A percentile compares a stretch with the other conserved stretches of the same genome.
These are phyloP conservation scores for Kwoniella pini DNA, from an alignment of 768 basidiomycete species.

Conservation along the genomic window DNA sequence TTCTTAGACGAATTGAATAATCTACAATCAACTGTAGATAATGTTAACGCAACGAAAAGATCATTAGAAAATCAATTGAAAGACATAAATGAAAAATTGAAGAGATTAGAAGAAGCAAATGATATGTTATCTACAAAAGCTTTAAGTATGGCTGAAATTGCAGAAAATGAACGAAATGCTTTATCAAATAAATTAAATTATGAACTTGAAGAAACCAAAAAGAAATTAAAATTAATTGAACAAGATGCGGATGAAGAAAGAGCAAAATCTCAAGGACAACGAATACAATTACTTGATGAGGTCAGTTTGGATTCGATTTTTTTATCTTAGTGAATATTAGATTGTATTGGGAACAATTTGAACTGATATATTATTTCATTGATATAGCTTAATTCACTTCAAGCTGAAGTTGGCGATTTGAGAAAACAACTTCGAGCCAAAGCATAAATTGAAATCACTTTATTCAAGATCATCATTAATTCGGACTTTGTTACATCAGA, in stretches of 20 bases:
- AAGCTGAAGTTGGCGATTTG: conserved; percentile 48
- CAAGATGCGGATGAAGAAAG: conserved; percentile 61
- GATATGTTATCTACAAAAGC: conserved; percentile 71
- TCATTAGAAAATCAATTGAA: conserved; percentile 54
- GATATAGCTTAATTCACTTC: conserved; percentile 45
- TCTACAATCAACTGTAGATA: conserved; percentile 42
- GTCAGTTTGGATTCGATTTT: too few relatives aligned
- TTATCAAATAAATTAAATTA: conserved; percentile 60
- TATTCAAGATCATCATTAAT: too few relatives aligned
- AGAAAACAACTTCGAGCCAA: conserved; percentile 42
- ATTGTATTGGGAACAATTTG: too few relatives aligned
- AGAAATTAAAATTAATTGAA: conserved; percentile 65
- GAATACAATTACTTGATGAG: conserved; percentile 82
- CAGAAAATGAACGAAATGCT: conserved; percentile 57
- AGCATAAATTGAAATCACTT: conserved; percentile 1
- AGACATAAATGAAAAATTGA: conserved; percentile 71
- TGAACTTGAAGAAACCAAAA: conserved; percentile 63
- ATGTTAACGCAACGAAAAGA: conserved; percentile 34
- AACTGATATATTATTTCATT: too few relatives aligned
- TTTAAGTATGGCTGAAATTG: conserved; percentile 70
- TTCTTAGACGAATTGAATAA: conserved; percentile 50
- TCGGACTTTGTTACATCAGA: too few relatives aligned
- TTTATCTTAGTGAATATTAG: too few relatives aligned
- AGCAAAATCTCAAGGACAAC: conserved; percentile 79
- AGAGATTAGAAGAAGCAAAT: conserved; percentile 76